Base-by-base conservation (phyloP, 1,284 basidiomycete species). In the Malassezia psittaci region DNA sequence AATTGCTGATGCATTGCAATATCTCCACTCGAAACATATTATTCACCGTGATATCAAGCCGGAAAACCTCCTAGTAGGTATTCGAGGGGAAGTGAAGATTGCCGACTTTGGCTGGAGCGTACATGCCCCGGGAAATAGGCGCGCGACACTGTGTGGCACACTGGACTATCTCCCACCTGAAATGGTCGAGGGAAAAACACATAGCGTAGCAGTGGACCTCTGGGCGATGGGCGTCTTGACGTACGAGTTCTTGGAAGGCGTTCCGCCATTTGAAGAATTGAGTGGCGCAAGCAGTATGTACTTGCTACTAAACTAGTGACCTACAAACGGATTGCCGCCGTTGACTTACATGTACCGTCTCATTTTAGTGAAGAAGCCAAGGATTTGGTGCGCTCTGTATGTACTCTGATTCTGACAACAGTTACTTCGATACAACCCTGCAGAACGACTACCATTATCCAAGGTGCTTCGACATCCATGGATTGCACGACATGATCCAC, bases 41-140 rank as follows among this genome's bases (percentile, higher is more conserved):
- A 98, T 98, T 57, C 94, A 99, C 74, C 84, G 94, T 21, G 94
- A 99, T 71, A 99, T 98, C 79, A 99, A 98, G 77, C 94, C 94
- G 0, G 94, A 96, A 77, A 99, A 99, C 74, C 77, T 99, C 48
- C 80, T 99, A 8, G 79, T 99, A 9, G 93, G 91, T 13, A 83
- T 98, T 68, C 88, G 90, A 63, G 94, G 93, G 42, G 93, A 98
- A 74, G 80, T 99, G 62, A 98, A 99, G 81, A 96, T 99, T 62
- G 94, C 84, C 6, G 94, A 98, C 76, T 98, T 99, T 76, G 94
- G 94, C 7, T 98, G 94, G 93, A 90, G 87, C 69, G 93, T 98
- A 2, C 94, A 98, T 75, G 94, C 94, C 0, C 94, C 93, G 0
- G 84, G 88, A 0, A 88, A 90, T 74, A 79, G 89, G 61, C 78